Evolutionary conservation across 176 grass and related monocot species (phyloP), one percentile per base, ranked within the genome.

Genomic region (Carex pumila): DNA sequence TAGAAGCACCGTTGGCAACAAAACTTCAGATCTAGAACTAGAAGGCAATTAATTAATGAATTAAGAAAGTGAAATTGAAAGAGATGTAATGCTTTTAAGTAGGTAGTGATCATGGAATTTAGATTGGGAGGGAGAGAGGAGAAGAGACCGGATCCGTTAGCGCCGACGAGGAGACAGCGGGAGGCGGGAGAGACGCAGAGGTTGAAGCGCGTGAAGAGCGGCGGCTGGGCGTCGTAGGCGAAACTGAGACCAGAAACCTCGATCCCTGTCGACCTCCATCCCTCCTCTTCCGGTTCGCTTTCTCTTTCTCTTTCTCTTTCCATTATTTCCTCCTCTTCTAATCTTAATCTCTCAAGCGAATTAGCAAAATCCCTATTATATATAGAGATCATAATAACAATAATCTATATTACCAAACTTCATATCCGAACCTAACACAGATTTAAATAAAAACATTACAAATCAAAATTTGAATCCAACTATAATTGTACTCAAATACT

Each of bases 111-210:
- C 61, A 32, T 80, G 10, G 3, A 71, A 71, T 19, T 71, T 47
- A 75, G 47, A 81, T 41, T 0, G 13, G 2, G 1, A 36, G 5
- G 29, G 2, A 21, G 57, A 29, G 65, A 0, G 56, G 8, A 39
- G 74, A 15, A 57, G 10, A 18, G 18, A 98, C 93, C 96, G 64
- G 96, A 95, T 87, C 96, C 93, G 18, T 98, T 98, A 30, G 93
- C 91, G 71, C 96, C 96, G 60, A 98, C 12, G 59, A 98, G 96
- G 77, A 98, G 96, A 89, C 96, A 95, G 36, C 91, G 91, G 1
- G 93, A 93, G 80, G 89, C 89, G 6, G 93, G 91, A 60, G 92
- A 79, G 80, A 98, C 45, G n/a, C 90, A 79, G 86, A 98, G 91
- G 83, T 92, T 79, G 83, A 95, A 98, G 15, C 86, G 83, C 73